Conservation (phyloP, 306 rosid genomes). For the Prunus armeniaca region DNA sequence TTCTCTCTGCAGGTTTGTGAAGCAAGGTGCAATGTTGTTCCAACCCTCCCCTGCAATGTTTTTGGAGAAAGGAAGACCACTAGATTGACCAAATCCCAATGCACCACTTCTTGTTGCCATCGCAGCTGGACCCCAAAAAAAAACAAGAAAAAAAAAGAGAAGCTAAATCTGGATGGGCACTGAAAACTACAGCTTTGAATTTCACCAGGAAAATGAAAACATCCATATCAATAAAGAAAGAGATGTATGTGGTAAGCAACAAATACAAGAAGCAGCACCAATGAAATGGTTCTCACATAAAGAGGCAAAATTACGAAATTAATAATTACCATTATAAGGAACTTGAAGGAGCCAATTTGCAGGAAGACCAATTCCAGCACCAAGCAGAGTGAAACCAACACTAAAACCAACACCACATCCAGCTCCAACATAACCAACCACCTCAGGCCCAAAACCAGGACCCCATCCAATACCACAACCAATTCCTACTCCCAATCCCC, state of each 20-base stretch:
- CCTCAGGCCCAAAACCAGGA: constrained; percentile 99
- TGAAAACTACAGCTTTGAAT: not conserved
- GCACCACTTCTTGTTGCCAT: constrained; percentile 54
- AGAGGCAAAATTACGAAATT: too few species aligned
- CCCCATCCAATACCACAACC: constrained; percentile 99
- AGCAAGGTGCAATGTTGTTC: constrained; percentile 40
- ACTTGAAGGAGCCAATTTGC: constrained; percentile 49
- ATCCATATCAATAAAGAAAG: too few species aligned
- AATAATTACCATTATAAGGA: constrained; percentile 56
- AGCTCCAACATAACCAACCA: constrained; percentile 86
- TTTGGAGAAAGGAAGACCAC: constrained; percentile 31
- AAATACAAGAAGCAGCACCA: too few species aligned
- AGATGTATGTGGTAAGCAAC: too few species aligned
- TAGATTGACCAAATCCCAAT: constrained; percentile 39
- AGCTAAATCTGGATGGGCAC: constrained; percentile 1
- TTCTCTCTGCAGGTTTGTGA: constrained; percentile 57
- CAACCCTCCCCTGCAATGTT: constrained; percentile 33
- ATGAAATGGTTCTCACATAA: too few species aligned
- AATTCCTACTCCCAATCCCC: constrained; percentile 92
- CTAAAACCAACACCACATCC: constrained; percentile 93
- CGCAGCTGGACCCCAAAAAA: constrained; percentile 27
- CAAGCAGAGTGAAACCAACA: constrained; percentile 79
- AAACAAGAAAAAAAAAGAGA: not conserved
- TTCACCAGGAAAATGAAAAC: too few species aligned
- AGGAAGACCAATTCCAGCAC: constrained; percentile 83